Evolutionary conservation across 805 yeast genomes (phyloP).

Genomic region (Ogataea sp.): DNA sequence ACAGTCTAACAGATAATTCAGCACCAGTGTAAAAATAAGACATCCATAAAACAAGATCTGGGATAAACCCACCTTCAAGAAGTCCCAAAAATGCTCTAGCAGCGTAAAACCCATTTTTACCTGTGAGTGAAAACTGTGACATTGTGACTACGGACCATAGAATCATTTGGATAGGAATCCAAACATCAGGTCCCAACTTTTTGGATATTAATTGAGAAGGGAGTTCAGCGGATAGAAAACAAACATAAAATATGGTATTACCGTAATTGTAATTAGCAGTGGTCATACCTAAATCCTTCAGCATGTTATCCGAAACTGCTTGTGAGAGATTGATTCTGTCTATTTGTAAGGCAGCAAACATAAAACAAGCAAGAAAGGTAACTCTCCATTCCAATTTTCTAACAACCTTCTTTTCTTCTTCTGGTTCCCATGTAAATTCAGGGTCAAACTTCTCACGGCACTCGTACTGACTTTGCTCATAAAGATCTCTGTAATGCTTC

Average conservation of each 20-base stretch:
- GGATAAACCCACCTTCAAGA: constrained; percentile 65
- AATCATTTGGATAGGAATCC: constrained; percentile 45
- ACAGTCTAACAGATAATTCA: constrained; percentile 51
- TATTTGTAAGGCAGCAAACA: constrained; percentile 46
- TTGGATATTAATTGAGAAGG: constrained; percentile 56
- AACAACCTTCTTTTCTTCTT: constrained; percentile 38
- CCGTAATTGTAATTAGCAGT: constrained; percentile 51
- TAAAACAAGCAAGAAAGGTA: constrained; percentile 43
- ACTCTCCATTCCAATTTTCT: constrained; percentile 45
- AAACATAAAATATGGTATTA: constrained; percentile 37
- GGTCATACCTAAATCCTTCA: constrained; percentile 38
- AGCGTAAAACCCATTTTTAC: constrained; percentile 33
- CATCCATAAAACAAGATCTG: constrained; percentile 55
- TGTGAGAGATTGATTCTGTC: constrained; percentile 46
- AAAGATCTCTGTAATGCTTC: constrained; percentile 31
- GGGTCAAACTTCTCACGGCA: constrained; percentile 47
- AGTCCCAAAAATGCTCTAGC: constrained; percentile 47
- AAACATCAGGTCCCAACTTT: constrained; percentile 46
- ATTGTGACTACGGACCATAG: constrained; percentile 46
- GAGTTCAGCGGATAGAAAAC: constrained; percentile 45
- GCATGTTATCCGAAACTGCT: constrained; percentile 40
- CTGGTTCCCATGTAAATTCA: constrained; percentile 37
- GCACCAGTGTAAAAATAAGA: constrained; percentile 55
- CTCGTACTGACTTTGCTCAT: constrained; percentile 40
- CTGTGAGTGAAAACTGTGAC: constrained; percentile 36